Conservation (phyloP, 495 filamentous ascomycete species). For the Xylaria nigripes region DNA sequence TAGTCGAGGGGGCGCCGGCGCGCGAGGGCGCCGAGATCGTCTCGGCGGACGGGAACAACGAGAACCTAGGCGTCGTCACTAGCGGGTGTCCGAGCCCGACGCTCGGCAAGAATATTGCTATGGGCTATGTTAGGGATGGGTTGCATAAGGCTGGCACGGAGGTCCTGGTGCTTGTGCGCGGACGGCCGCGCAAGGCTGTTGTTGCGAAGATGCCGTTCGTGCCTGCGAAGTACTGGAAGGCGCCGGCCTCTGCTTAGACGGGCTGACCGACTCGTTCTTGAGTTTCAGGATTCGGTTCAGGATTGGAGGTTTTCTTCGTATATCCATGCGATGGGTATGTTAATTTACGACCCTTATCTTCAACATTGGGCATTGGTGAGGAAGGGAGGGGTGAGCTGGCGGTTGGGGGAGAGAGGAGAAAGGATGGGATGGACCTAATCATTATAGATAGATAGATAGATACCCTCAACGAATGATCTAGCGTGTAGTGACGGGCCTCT, state of each 20-base stretch:
- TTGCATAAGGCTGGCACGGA: constrained; percentile 82
- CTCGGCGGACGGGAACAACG: constrained; percentile 29
- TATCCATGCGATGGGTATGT: too few relatives aligned
- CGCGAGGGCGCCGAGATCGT: constrained; percentile 81
- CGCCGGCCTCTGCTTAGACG: constrained; percentile 11
- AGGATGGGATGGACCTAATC: too few relatives aligned
- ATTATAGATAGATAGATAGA: not conserved
- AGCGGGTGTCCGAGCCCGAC: constrained; percentile 85
- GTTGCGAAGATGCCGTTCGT: constrained; percentile 95
- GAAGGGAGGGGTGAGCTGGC: not conserved
- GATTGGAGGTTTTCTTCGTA: too few relatives aligned
- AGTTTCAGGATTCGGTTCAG: too few relatives aligned
- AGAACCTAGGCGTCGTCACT: constrained; percentile 59
- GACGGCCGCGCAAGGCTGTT: constrained; percentile 67
- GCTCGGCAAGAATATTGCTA: constrained; percentile 82
- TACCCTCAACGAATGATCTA: constrained; percentile 15
- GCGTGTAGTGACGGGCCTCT: too few relatives aligned
- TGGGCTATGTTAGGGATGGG: constrained; percentile 84
- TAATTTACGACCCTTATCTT: too few relatives aligned
- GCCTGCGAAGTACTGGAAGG: constrained; percentile 64
- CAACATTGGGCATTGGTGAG: too few relatives aligned
- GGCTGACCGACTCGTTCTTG: too few relatives aligned
- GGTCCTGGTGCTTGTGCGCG: constrained; percentile 70
- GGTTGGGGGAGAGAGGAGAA: too few relatives aligned
- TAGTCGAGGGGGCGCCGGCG: constrained; percentile 80